phyloP scores from a whole-genome alignment of 208 protist species.

The Naegleria gruberi region DNA sequence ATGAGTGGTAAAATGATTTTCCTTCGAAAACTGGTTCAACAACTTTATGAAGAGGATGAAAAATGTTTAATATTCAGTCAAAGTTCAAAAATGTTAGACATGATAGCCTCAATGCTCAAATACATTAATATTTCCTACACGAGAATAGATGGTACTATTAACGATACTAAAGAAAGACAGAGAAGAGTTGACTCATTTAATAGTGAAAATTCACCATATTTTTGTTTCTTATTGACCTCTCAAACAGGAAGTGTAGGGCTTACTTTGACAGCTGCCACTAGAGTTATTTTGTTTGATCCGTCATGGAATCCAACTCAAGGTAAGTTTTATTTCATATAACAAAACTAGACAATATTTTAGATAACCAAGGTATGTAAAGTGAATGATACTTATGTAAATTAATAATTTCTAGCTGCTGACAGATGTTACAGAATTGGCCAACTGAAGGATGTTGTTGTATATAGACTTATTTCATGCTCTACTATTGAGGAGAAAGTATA shows the following conservation, averaged over 20 bases:
- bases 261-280: conserved; percentile 85
- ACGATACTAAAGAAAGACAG: conserved; percentile 22
- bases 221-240: conserved; percentile 82
- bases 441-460: conserved; percentile 83
- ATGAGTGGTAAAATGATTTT: not conserved
- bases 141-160: not conserved
- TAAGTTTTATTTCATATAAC: conserved; percentile 55
- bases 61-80: conserved; percentile 20
- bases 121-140: not conserved
- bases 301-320: conserved; percentile 93
- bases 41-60: not conserved
- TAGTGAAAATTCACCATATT: conserved; percentile 36
- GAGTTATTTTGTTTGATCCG: conserved; percentile 89
- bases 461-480: conserved; percentile 82
- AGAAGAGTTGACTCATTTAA: conserved; percentile 73
- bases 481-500: conserved; percentile 97
- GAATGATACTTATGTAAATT: not conserved
- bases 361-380: not conserved
- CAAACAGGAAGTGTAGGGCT: conserved; percentile 94
- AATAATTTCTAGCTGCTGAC: conserved; percentile 50
- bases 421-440: conserved; percentile 95
- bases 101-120: not conserved
- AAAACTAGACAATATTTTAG: not conserved
- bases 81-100: conserved; percentile 14
- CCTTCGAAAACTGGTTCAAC: not conserved